Percentiles rank a stretch among this genome's conserved stretches.
These are phyloP conservation scores for Pleurotus citrinopileatus DNA, from an alignment of 768 basidiomycete genomes.

Conservation along the genomic window DNA sequence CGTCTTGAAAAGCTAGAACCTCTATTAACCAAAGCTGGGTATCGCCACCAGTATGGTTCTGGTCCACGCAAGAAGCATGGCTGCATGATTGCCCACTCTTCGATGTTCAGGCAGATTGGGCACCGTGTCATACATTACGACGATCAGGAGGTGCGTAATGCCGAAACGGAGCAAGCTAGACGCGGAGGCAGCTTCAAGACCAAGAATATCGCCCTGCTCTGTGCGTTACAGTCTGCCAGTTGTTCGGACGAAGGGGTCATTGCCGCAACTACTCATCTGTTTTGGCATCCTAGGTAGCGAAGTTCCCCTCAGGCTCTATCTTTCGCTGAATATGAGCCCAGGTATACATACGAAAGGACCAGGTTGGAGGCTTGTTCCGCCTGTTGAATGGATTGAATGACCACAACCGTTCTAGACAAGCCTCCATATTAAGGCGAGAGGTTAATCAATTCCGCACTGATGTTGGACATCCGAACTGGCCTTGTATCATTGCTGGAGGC, in stretches of 20 bases:
- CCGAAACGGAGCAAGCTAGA: conserved; percentile 31
- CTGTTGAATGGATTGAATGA: background rate
- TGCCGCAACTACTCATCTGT: conserved; percentile 88
- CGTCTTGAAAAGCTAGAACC: conserved; percentile 71
- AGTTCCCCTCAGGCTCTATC: background rate
- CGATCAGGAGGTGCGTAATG: conserved; percentile 45
- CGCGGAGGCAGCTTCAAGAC: conserved; percentile 66
- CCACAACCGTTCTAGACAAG: conserved; percentile 52
- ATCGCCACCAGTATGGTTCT: conserved; percentile 59
- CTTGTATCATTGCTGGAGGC: conserved; percentile 86
- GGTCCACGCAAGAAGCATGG: conserved; percentile 84
- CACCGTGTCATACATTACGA: conserved; percentile 67
- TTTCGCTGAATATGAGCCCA: conserved; percentile 21
- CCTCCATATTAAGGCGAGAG: conserved; percentile 69
- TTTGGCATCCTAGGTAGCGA: conserved; percentile 88
- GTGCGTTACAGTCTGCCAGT: conserved; percentile 53
- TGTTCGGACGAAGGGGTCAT: conserved; percentile 54
- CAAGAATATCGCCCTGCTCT: conserved; percentile 76
- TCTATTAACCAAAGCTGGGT: conserved; percentile 60
- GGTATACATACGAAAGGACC: conserved; percentile 82
- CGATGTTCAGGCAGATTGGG: conserved; percentile 44
- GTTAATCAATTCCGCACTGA: conserved; percentile 51
- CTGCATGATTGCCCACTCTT: conserved; percentile 76
- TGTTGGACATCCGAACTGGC: conserved; percentile 53
- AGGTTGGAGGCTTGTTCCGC: conserved; percentile 40